Percentiles rank a stretch among this genome's conserved stretches.
Conservation (phyloP, 2,329 filamentous ascomycete species). For the Cephalotrichum gorgonifer region DNA sequence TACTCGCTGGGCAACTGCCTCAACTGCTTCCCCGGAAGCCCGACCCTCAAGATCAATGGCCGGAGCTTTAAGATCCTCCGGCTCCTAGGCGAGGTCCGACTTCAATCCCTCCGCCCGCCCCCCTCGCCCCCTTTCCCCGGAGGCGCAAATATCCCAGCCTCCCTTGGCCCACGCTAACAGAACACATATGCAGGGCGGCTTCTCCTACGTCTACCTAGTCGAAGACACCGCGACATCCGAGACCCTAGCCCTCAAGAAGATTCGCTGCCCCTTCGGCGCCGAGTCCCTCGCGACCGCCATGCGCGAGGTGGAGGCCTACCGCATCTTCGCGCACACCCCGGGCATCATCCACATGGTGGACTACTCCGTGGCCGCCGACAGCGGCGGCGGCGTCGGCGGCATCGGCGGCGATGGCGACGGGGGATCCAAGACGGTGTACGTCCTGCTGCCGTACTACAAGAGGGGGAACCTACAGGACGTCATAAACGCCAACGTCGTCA, state of each 20-base stretch:
- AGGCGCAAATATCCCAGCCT: not conserved
- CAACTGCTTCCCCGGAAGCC: conserved; percentile 90
- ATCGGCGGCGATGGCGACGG: too few species aligned
- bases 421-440: conserved; percentile 95
- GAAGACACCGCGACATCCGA: conserved; percentile 78
- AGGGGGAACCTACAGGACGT: conserved; percentile 94
- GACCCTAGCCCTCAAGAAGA: conserved; percentile 95
- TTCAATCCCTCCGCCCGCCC: not conserved
- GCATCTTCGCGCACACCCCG: conserved; percentile 69
- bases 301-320: conserved; percentile 96
- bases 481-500: conserved; percentile 97
- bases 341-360: conserved; percentile 84
- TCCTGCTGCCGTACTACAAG: conserved; percentile 89
- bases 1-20: conserved; percentile 92
- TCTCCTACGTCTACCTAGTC: conserved; percentile 98
- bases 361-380: conserved; percentile 69
- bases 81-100: conserved; percentile 73
- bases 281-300: conserved; percentile 92
- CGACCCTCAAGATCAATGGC: conserved; percentile 89
- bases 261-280: conserved; percentile 93
- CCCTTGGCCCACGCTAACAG: not conserved
- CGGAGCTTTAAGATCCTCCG: conserved; percentile 93
- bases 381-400: conserved; percentile 42
- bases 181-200: conserved; percentile 58
- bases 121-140: not conserved